A percentile compares a stretch with the other conserved stretches of the same genome.
Evolutionary conservation across 2,329 filamentous ascomycete genomes (phyloP).

Genomic region (Alternaria ethzedia): DNA sequence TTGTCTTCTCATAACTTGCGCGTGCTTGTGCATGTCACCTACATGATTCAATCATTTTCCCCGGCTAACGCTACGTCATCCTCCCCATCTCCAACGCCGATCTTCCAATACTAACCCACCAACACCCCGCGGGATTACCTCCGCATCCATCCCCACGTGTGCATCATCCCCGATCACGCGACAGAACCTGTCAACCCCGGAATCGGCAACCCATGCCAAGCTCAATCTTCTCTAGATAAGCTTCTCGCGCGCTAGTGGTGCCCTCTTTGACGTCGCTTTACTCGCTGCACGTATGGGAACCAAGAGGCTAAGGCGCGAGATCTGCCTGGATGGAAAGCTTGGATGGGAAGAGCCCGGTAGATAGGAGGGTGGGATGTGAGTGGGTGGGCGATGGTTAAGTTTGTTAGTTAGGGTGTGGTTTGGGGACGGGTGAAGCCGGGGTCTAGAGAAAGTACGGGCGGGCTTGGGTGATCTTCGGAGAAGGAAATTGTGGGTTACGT

Average conservation of each 20-base stretch:
- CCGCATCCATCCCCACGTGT: not conserved
- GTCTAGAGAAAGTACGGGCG: not conserved
- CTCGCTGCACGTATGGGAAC: not conserved
- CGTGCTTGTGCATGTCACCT: no score
- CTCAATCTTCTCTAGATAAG: constrained; percentile 2
- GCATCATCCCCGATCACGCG: not conserved
- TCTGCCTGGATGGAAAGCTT: not conserved
- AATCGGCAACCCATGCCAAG: not conserved
- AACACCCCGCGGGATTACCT: not conserved
- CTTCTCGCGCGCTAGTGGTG: constrained; percentile 6
- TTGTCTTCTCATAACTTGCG: no score
- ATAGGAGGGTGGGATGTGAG: not conserved
- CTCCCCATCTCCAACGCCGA: not conserved
- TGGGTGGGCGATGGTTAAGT: not conserved
- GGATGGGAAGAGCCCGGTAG: not conserved
- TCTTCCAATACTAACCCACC: not conserved
- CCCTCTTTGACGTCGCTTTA: not conserved
- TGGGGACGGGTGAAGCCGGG: not conserved
- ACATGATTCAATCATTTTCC: no score
- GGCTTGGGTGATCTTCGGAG: not conserved
- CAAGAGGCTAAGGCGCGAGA: constrained; percentile 1
- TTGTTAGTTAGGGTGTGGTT: no score
- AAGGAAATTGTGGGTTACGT: not conserved
- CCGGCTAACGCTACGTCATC: not conserved
- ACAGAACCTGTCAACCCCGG: not conserved